Conservation (phyloP, 2,329 filamentous ascomycete genomes). For the Hysterium pulicare region DNA sequence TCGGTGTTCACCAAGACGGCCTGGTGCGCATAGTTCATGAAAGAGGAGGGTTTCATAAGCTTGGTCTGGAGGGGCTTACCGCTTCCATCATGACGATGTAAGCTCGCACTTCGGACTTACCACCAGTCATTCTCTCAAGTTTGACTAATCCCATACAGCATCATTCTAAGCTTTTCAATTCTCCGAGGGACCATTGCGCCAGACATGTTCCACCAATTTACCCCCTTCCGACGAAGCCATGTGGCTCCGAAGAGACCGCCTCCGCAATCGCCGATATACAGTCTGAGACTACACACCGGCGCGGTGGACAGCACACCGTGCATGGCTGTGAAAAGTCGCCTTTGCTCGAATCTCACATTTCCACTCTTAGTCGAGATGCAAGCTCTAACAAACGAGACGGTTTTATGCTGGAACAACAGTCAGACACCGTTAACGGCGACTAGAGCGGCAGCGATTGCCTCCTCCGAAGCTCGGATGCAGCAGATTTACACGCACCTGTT, state of each 20-base stretch:
- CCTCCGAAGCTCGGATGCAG: conserved; percentile 22
- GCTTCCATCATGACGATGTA: conserved; percentile 28
- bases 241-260: conserved; percentile 2
- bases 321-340: too few relatives aligned
- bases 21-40: conserved; percentile 24
- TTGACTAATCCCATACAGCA: too few relatives aligned
- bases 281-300: too few relatives aligned
- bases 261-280: conserved; percentile 23
- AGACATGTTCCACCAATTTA: conserved; percentile 14
- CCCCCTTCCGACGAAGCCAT: conserved; percentile 10
- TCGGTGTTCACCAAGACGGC: conserved; percentile 28
- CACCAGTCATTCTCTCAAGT: too few relatives aligned
- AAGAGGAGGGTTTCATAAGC: conserved; percentile 19
- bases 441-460: conserved; percentile 14
- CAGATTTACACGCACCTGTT: conserved; percentile 23
- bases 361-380: too few relatives aligned
- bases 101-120: conserved; percentile 12
- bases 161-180: conserved; percentile 22
- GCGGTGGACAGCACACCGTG: too few relatives aligned
- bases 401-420: too few relatives aligned
- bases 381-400: too few relatives aligned
- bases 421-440: too few relatives aligned
- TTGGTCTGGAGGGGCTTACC: conserved; percentile 14
- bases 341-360: too few relatives aligned
- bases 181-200: conserved; percentile 21